Evolutionary conservation across 768 basidiomycete genomes (phyloP).

Genomic region (Amanita jacksonii): DNA sequence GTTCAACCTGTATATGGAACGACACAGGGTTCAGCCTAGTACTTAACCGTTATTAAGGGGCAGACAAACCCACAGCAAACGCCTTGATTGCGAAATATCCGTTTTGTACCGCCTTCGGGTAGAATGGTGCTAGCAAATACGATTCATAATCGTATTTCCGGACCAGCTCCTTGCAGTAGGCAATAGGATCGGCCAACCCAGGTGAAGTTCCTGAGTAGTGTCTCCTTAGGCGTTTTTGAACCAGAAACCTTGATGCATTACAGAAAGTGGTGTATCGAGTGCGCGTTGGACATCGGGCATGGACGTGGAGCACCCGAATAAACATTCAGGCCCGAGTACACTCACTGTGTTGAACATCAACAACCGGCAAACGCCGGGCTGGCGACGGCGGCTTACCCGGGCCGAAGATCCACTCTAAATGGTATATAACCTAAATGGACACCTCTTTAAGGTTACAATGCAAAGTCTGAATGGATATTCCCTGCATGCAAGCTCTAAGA

Average conservation of each 20-base stretch:
- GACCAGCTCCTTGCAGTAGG: slow-evolving; percentile 65
- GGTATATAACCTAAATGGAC: too few species aligned
- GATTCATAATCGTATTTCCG: slow-evolving; percentile 79
- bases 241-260: not conserved
- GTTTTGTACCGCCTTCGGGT: slow-evolving; percentile 50
- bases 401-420: too few species aligned
- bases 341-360: too few species aligned
- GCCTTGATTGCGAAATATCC: slow-evolving; percentile 76
- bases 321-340: too few species aligned
- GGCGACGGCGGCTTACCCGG: too few species aligned
- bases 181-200: slow-evolving; percentile 32
- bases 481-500: too few species aligned
- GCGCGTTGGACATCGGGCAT: not conserved
- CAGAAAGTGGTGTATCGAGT: not conserved
- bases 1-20: slow-evolving; percentile 47
- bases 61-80: slow-evolving; percentile 56
- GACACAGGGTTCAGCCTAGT: not conserved
- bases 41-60: slow-evolving; percentile 5
- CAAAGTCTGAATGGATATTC: too few species aligned
- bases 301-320: too few species aligned
- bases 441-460: too few species aligned
- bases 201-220: slow-evolving; percentile 7
- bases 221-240: not conserved
- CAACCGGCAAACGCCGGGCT: too few species aligned
- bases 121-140: slow-evolving; percentile 62